A percentile compares a stretch with the other conserved stretches of the same genome.
These are phyloP conservation scores for Albatrellus sp. DNA, from an alignment of 1,284 basidiomycete genomes.

Conservation along the genomic window DNA sequence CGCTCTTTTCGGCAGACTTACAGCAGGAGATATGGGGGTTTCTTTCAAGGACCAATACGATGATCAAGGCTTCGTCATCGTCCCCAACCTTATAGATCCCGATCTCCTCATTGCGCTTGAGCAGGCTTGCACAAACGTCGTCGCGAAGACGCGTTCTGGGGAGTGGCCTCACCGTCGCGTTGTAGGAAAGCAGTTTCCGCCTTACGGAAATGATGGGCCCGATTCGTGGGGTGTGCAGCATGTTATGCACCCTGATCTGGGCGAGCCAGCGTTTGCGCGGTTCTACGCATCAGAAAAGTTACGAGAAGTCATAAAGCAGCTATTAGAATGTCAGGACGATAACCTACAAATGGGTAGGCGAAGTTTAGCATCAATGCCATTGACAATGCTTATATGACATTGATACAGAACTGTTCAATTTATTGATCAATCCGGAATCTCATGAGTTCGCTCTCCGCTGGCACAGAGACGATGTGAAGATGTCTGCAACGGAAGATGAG, in stretches of 20 bases:
- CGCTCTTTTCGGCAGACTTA: too few species aligned
- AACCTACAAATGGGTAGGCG: conserved; percentile 49
- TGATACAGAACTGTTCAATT: conserved; percentile 55
- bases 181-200: conserved; percentile 77
- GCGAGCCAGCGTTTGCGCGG: conserved; percentile 42
- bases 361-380: background rate
- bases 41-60: conserved; percentile 29
- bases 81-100: conserved; percentile 45
- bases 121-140: conserved; percentile 39
- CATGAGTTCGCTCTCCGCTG: conserved; percentile 69
- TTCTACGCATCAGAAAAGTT: conserved; percentile 61
- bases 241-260: conserved; percentile 65
- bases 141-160: conserved; percentile 46
- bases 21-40: too few species aligned
- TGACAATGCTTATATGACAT: background rate
- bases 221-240: conserved; percentile 79
- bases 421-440: conserved; percentile 51
- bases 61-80: conserved; percentile 59
- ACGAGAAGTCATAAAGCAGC: conserved; percentile 30
- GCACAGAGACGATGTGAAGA: conserved; percentile 73
- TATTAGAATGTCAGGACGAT: conserved; percentile 46
- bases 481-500: conserved; percentile 50
- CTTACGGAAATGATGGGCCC: conserved; percentile 43
- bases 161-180: conserved; percentile 59
- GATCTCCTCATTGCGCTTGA: conserved; percentile 30